Evolutionary conservation across 2,329 filamentous ascomycete species (phyloP), one percentile per base, ranked within the genome.

Genomic region (Nemania sp.): DNA sequence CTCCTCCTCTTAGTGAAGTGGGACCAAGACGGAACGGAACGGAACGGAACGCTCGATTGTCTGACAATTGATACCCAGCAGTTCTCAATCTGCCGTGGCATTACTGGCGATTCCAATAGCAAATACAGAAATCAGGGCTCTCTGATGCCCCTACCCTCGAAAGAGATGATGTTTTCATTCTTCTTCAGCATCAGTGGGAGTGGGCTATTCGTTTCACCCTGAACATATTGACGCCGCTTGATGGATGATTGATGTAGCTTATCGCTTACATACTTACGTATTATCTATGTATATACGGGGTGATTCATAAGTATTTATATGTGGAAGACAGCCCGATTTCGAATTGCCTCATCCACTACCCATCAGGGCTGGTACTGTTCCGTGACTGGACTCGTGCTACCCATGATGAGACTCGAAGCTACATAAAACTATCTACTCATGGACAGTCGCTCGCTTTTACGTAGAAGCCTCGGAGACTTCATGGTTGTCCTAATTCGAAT

Each of bases 131-230:
- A 75, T 43, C 63, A 79, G 84, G 82, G 83, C 80, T 83, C 83
- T 88, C 85, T 88, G 85, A 87, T 78, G 79, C 81, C 81, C 59
- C 68, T 75, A 74, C 71, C 71, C 63, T 66, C 65, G 42, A 57
- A 32, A 51, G 34, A 42, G 7, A 13, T 13, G 13, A 35, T 35
- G 13, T 39, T n/a, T 51, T 61, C 7, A 29, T 29, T 57, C 48
- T n/a, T n/a, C n/a, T n/a, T n/a, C n/a, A n/a, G n/a, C 50, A 25
- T 59, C 58, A 37, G 59, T 86, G 80, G 80, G 80, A 77, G 74
- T 75, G 81, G 54, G 82, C 79, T 77, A 80, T 82, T 87, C 84
- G 84, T 87, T 87, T 85, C 80, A 81, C 83, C 81, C 83, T 80
- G 79, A 69, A 87, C 84, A 87, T 81, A 62, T 49, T 32, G 17